A percentile compares a stretch with the other conserved stretches of the same genome.
Conservation (phyloP, 2,329 filamentous ascomycete species). For the Cercospora berteroae region DNA sequence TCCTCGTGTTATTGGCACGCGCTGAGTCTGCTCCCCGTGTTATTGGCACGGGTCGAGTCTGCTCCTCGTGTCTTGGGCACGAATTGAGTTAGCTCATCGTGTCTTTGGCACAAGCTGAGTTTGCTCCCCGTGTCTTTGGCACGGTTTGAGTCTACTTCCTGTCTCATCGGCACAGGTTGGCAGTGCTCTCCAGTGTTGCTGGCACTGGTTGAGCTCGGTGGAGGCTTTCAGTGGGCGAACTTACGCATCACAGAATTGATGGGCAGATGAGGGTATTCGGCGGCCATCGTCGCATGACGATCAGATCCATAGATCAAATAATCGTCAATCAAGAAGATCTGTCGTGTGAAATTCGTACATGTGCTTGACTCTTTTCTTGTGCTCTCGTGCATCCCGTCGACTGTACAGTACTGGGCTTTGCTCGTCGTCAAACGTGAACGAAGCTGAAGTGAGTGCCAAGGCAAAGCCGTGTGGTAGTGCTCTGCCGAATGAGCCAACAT, state of each 20-base stretch:
- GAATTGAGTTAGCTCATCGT: too few species aligned
- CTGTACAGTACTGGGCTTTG: background rate
- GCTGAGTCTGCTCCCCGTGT: background rate
- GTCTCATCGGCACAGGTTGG: background rate
- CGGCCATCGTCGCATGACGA: background rate
- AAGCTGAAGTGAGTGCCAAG: background rate
- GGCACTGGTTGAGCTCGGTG: background rate
- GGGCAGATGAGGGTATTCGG: background rate
- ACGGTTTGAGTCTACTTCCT: background rate
- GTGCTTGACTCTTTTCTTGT: background rate
- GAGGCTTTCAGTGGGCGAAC: background rate
- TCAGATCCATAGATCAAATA: background rate
- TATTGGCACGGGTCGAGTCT: background rate
- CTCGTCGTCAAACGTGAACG: background rate
- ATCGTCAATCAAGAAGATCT: background rate
- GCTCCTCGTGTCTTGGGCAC: too few species aligned
- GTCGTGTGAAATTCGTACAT: background rate
- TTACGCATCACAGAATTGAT: background rate
- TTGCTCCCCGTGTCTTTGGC: too few species aligned
- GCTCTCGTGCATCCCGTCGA: background rate
- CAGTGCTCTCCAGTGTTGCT: background rate
- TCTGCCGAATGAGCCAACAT: background rate
- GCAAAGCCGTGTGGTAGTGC: background rate
- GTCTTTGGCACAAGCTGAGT: too few species aligned
- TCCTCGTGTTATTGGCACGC: background rate